Evolutionary conservation across 371 early-diverging fungal species (phyloP), one percentile per base, ranked within the genome.

Genomic region (Catenaria anguillulae): DNA sequence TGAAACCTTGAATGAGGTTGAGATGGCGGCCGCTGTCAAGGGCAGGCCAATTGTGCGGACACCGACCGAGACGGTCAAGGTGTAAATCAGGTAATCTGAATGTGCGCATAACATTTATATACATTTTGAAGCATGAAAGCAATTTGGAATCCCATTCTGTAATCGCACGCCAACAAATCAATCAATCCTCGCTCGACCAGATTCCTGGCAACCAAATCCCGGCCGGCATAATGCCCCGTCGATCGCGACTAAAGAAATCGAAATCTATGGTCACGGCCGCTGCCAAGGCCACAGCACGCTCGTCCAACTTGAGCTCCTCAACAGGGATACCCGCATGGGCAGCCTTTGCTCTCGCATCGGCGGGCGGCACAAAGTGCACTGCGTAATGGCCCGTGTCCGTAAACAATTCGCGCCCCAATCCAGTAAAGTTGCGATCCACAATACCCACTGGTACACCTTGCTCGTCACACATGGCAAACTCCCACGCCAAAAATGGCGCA

Each of bases 1-100:
- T 66, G 98, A 98, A 72, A 97, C 98, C 0, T 72, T 97, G 45
- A 79, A 84, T 46, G 79, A 78, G 56, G 85, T 94, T 59, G 92
- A 97, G 71, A 90, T 97, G 59, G 78, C 84, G 64, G 72, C 72
- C 48, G 86, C 81, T 15, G 73, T 91, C 56, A 79, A 84, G 64
- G 89, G 90, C 52, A 29, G 31, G 52, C 52, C 52, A 2, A 31
- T 50, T 26, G 29, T 26, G 31, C 52, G 19, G 3, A 5, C n/a
- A n/a, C n/a, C n/a, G n/a, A n/a, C n/a, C n/a, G n/a, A n/a, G n/a
- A n/a, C n/a, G n/a, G n/a, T n/a, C n/a, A n/a, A n/a, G n/a, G n/a
- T n/a, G n/a, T n/a, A n/a, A n/a, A n/a, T n/a, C n/a, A n/a, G n/a
- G n/a, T n/a, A n/a, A n/a, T n/a, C n/a, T n/a, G n/a, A n/a, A n/a